These are phyloP conservation scores for Corymbia calophylla DNA, from an alignment of 441 rosid genomes.

Conservation along the genomic window DNA sequence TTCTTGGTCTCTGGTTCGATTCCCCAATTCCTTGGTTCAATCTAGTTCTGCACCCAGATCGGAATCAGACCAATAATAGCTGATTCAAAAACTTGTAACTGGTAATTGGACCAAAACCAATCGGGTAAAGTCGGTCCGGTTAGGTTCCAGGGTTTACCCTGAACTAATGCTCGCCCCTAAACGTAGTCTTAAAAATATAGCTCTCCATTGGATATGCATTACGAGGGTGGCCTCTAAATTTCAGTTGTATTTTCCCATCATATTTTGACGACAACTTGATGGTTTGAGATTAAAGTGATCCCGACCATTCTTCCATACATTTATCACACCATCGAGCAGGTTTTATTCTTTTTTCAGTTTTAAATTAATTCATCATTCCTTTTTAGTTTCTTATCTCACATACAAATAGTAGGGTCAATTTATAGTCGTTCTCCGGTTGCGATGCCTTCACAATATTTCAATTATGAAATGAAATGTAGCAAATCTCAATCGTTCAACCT, in stretches of 20 bases:
- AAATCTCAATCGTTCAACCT: neutral
- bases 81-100: accelerated
- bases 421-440: neutral
- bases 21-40: neutral
- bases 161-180: accelerated
- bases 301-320: neutral
- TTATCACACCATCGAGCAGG: neutral
- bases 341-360: neutral
- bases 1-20: accelerated
- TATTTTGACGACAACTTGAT: neutral
- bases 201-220: neutral
- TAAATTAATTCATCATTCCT: neutral
- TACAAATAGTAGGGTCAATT: neutral
- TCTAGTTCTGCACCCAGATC: accelerated
- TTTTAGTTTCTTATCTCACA: neutral
- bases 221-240: neutral
- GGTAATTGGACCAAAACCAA: neutral
- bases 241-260: neutral
- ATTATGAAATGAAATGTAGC: neutral
- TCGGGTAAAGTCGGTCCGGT: accelerated
- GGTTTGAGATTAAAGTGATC: neutral
- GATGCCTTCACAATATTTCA: neutral
- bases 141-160: neutral
- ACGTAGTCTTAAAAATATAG: neutral
- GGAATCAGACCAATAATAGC: accelerated